Percentiles rank a stretch among this genome's conserved stretches.
Evolutionary conservation across 2,329 filamentous ascomycete species (phyloP).

Genomic region (Phaeoacremonium minimum): DNA sequence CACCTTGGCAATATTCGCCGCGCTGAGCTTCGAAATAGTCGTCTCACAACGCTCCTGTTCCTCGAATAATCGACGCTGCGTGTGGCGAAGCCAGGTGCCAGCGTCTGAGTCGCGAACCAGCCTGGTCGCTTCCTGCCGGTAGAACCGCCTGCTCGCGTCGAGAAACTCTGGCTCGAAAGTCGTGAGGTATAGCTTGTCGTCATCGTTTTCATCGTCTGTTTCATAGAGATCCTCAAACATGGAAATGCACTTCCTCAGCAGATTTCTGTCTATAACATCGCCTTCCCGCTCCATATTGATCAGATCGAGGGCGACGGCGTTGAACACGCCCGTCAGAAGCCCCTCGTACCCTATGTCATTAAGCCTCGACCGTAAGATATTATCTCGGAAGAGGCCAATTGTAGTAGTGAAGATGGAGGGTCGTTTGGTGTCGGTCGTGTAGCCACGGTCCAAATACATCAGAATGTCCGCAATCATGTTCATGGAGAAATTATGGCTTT

Average conservation of each 20-base stretch:
- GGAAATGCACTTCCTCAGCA: slow-evolving; percentile 77
- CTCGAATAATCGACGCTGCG: slow-evolving; percentile 69
- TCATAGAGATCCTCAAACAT: slow-evolving; percentile 92
- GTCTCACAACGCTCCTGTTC: slow-evolving; percentile 80
- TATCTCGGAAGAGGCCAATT: slow-evolving; percentile 84
- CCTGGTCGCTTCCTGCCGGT: slow-evolving; percentile 67
- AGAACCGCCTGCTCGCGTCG: slow-evolving; percentile 66
- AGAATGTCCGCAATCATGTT: slow-evolving; percentile 95
- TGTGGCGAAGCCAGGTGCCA: slow-evolving; percentile 74
- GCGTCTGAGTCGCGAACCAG: slow-evolving; percentile 77
- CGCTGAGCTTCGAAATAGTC: slow-evolving; percentile 70
- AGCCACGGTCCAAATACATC: slow-evolving; percentile 95
- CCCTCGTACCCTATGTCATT: slow-evolving; percentile 24
- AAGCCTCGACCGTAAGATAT: slow-evolving; percentile 66
- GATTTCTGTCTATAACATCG: slow-evolving; percentile 77
- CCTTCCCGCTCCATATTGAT: slow-evolving; percentile 89
- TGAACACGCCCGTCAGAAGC: slow-evolving; percentile 69
- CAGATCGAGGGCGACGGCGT: slow-evolving; percentile 81
- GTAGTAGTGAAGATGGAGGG: slow-evolving; percentile 79
- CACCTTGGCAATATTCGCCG: slow-evolving; percentile 68
- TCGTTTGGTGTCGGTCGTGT: slow-evolving; percentile 63
- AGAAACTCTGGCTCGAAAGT: slow-evolving; percentile 80
- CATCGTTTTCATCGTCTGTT: slow-evolving; percentile 70
- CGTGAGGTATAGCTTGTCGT: slow-evolving; percentile 77
- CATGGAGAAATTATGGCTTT: slow-evolving; percentile 88